Evolutionary conservation across 2,329 filamentous ascomycete species (phyloP), one percentile per base, ranked within the genome.

Genomic region (Colletotrichum camelliae): DNA sequence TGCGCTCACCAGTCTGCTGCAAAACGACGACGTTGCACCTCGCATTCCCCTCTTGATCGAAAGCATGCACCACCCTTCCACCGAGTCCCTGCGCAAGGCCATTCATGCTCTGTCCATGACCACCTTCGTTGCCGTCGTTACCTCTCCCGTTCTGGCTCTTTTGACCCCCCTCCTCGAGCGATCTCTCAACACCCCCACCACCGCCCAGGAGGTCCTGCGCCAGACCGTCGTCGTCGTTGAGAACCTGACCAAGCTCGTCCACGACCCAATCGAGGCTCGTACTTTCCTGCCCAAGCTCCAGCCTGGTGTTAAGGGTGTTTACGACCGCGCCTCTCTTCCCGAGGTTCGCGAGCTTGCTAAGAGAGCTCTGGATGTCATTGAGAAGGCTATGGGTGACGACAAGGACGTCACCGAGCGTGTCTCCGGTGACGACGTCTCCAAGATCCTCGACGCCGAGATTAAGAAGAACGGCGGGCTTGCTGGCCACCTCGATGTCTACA

Each of bases 221-320:
- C 96, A 98, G 87, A 98, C 97, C 4, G 96, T 98, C 35, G 96
- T 99, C 70, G 97, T 99, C 67, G 94, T 97, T 24, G 97, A 99
- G 88, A 99, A 99, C 87, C 89, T 99, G 88, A 99, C 97, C 77
- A 98, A 98, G 88, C 92, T 99, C 37, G 97, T 99, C 33, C 97
- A 99, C 85, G 96, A 93, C 84, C 97, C 97, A 16, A 92, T 98
- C 76, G 97, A 99, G 88, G 97, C 97, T 39, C 92, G 97, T 79
- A 95, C 95, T 72, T 99, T 99, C 90, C 87, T 99, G 83, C 97
- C 97, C 67, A 98, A 98, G 86, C 89, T 99, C 68, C 94, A 95
- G 82, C 97, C 97, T 58, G 97, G 97, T 91, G 94, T 99, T 62
- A 95, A 98, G 88, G 91, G 90, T 71, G 96, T 99, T 74, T 92